Base-by-base conservation (phyloP, 768 basidiomycete species). In the Boletus speciosus region DNA sequence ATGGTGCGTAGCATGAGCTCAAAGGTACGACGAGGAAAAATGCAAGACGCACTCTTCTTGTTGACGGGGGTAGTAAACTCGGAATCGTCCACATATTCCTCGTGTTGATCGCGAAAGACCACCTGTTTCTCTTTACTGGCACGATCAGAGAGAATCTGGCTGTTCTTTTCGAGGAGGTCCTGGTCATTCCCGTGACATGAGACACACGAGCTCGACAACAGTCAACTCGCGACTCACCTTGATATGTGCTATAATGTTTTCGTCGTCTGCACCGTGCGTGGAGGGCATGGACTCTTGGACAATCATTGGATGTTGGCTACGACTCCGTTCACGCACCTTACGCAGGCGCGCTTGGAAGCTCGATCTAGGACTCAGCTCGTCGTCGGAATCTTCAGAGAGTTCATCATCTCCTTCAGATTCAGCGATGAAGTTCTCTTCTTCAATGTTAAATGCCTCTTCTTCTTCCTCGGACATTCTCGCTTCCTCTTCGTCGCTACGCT, bases 131-230 rank as follows among this genome's bases (percentile, higher is more conserved):
- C 67, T 60, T 82, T 83, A 29, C 79, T 72, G 52, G 81, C 70
- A 34, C 65, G 71, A 9, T 76, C 69, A 21, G 60, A 61, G 4
- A 84, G 56, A 29, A 86, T 72, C 10, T 76, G 75, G 21, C 76
- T 74, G 50, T 86, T 80, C 21, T 81, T 78, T 37, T 87, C 86
- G 6, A 92, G 63, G 7, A 86, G 63, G 12, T 76, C 76, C 90
- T 93, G 57, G 0, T 72, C 75, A 83, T 89, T 54, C 1, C n/a
- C 23, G 10, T 29, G 6, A 25, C 45, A 37, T 53, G 38, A 65
- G 44, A 59, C 31, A 43, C 23, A 42, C 12, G 12, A 8, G 23
- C 1, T 12, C 8, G 2, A 34, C 4, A 10, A 36, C 15, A 9
- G 14, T 23, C n/a, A 21, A 42, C 10, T 31, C 29, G 43, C 44